Conservation (phyloP, 257 asterid species). For the Salvia miltiorrhiza region DNA sequence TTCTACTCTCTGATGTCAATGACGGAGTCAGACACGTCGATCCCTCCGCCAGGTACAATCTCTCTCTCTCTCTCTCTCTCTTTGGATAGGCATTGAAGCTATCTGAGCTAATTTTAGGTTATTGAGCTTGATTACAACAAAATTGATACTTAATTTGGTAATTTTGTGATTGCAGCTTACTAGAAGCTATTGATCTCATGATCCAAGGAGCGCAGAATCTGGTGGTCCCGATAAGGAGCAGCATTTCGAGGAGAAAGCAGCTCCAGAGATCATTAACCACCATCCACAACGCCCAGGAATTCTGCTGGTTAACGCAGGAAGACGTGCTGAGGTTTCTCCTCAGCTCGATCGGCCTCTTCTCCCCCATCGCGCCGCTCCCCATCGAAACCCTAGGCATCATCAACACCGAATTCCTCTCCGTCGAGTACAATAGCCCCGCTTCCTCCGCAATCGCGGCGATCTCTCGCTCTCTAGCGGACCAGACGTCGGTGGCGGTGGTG, state of each 20-base stretch:
- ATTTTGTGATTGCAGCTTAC: slow-evolving; percentile 41
- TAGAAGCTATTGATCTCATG: slow-evolving; percentile 71
- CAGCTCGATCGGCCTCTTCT: slow-evolving; percentile 67
- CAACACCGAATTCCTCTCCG: slow-evolving; percentile 33
- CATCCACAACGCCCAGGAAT: slow-evolving; percentile 60
- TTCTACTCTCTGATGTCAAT: slow-evolving; percentile 39
- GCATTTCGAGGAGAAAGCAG: slow-evolving; percentile 42
- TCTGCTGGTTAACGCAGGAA: slow-evolving; percentile 87
- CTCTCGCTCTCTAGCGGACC: slow-evolving; percentile 38
- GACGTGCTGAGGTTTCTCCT: slow-evolving; percentile 68
- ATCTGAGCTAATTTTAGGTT: no score
- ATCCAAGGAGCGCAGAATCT: slow-evolving; percentile 67
- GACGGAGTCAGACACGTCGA: slow-evolving; percentile 59
- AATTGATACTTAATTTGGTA: neutral
- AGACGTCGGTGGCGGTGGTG: slow-evolving; percentile 78
- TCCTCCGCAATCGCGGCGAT: slow-evolving; percentile 40
- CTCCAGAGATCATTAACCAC: slow-evolving; percentile 43
- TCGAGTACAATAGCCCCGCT: slow-evolving; percentile 55
- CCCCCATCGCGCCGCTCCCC: slow-evolving; percentile 56
- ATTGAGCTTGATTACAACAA: neutral
- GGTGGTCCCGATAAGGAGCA: slow-evolving; percentile 40
- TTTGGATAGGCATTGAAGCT: no score
- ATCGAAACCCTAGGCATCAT: slow-evolving; percentile 60
- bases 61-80: neutral
- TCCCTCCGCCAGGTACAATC: slow-evolving; percentile 56